Evolutionary conservation across 257 asterid genomes (phyloP).

Genomic region (Lithospermum erythrorhizon): DNA sequence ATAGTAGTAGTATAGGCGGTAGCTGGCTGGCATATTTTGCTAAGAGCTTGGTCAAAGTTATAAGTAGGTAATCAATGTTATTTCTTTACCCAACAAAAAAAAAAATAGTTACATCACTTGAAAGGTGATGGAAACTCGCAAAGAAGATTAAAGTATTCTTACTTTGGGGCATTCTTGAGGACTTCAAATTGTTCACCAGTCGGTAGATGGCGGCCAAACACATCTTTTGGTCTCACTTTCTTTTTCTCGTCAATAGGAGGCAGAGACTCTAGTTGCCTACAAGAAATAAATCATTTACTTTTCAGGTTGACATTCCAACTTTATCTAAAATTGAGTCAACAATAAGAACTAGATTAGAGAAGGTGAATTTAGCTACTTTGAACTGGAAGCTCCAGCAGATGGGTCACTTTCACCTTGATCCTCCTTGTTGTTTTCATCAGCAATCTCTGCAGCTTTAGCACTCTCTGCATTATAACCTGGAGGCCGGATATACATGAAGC

Average conservation of each 20-base stretch:
- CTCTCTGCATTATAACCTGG: conserved; percentile 97
- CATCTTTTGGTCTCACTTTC: conserved; percentile 77
- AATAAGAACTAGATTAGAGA: conserved; percentile 2
- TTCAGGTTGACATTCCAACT: conserved; percentile 11
- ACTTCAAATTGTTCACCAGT: conserved; percentile 95
- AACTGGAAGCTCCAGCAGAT: conserved; percentile 35
- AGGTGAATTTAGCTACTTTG: conserved; percentile 34
- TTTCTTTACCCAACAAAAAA: too few species aligned
- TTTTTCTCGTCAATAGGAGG: conserved; percentile 49
- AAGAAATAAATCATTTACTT: conserved; percentile 4
- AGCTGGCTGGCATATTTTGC: neutral
- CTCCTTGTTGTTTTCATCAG: conserved; percentile 42
- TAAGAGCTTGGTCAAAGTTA: neutral
- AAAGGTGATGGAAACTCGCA: neutral
- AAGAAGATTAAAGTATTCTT: conserved; percentile 2
- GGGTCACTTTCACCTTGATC: conserved; percentile 26
- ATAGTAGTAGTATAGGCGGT: neutral
- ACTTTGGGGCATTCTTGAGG: conserved; percentile 96
- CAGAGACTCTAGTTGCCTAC: conserved; percentile 40
- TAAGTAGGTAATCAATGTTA: too few species aligned
- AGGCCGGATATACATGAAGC: conserved; percentile 95
- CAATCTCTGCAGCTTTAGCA: conserved; percentile 92
- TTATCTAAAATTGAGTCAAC: conserved; percentile 2
- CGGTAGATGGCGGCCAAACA: conserved; percentile 82
- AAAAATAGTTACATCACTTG: neutral